phyloP scores from a whole-genome alignment of 495 filamentous ascomycete species.

The Annulohypoxylon nitens region DNA sequence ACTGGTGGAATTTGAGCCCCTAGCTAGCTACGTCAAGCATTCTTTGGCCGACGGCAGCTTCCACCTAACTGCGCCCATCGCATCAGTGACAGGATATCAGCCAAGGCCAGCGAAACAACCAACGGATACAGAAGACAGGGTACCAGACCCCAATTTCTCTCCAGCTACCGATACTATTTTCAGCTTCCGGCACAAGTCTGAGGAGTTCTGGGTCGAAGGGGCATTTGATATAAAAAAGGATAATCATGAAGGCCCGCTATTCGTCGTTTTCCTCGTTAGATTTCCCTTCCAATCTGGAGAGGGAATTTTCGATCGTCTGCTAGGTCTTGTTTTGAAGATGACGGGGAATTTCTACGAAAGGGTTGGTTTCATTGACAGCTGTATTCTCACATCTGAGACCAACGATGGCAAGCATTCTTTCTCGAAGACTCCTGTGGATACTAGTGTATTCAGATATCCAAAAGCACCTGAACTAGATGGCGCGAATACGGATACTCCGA shows the following conservation, averaged over 20 bases:
- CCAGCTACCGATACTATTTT: not conserved
- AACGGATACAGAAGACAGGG: not conserved
- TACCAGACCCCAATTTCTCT: not conserved
- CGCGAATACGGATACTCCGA: not conserved
- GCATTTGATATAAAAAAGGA: not conserved
- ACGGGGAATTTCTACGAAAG: not conserved
- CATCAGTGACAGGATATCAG: not conserved
- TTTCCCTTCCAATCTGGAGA: not conserved
- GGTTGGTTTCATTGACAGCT: conserved; percentile 4
- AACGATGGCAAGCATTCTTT: not conserved
- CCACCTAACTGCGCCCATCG: not conserved
- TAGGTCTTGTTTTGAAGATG: conserved; percentile 6
- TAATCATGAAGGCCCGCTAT: not conserved
- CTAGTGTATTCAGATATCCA: not conserved
- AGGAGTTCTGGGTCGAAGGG: not conserved
- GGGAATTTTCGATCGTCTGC: not conserved
- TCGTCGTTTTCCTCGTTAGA: not conserved
- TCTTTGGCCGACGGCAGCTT: not conserved
- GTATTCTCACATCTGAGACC: not conserved
- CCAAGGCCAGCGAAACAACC: not conserved
- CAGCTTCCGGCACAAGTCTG: not conserved
- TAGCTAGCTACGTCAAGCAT: not conserved
- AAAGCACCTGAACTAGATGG: not conserved
- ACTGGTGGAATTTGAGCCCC: not conserved
- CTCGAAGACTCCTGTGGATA: not conserved